Evolutionary conservation across 208 protist species (phyloP).

Genomic region (Trypanosoma cruzi): DNA sequence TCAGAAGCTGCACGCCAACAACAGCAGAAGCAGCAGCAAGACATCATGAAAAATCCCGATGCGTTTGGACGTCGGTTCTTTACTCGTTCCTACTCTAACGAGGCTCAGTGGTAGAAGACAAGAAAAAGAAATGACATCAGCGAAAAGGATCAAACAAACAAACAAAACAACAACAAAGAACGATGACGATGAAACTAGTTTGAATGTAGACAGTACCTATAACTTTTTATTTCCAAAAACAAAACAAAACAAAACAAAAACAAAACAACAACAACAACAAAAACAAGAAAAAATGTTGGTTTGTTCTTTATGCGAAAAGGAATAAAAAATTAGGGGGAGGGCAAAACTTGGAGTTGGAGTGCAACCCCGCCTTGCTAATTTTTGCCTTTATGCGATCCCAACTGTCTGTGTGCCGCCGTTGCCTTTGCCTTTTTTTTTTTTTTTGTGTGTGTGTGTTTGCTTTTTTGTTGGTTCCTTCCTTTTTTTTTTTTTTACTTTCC

Average conservation of each 20-base stretch:
- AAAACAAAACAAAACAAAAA: too few species aligned
- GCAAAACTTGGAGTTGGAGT: too few species aligned
- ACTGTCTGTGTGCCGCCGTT: not conserved
- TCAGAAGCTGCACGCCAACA: not conserved
- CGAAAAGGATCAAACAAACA: not conserved
- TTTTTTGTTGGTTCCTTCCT: constrained; percentile 20
- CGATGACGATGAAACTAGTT: too few species aligned
- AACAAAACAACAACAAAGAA: too few species aligned
- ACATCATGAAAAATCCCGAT: constrained; percentile 52
- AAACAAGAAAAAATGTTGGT: too few species aligned
- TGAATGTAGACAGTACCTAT: too few species aligned
- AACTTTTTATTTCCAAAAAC: too few species aligned
- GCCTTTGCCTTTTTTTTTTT: not conserved
- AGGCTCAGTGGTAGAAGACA: not conserved
- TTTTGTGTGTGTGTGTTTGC: constrained; percentile 6
- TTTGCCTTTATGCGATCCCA: not conserved
- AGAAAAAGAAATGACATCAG: not conserved
- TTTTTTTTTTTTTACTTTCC: constrained; percentile 27
- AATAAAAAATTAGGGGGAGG: too few species aligned
- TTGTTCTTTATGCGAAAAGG: too few species aligned
- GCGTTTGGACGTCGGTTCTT: constrained; percentile 76
- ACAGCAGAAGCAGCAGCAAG: constrained; percentile 16
- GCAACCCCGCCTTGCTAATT: not conserved
- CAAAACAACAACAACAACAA: too few species aligned
- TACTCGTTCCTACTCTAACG: not conserved